phyloP scores from a whole-genome alignment of 371 early-diverging fungal species.

The Apophysomyces ossiformis region DNA sequence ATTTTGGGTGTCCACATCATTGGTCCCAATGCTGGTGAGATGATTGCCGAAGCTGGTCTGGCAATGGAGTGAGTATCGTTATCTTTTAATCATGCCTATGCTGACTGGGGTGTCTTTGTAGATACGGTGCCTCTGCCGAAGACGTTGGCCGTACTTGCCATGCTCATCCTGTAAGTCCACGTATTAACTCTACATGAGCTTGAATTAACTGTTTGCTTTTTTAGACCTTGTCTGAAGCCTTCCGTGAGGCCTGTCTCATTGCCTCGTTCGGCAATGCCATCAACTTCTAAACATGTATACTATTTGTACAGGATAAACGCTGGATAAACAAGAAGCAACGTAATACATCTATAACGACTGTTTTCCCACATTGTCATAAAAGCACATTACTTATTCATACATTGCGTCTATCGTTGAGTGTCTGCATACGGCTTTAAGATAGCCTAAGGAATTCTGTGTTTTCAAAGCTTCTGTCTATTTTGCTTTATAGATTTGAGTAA shows the following conservation, averaged over 20 bases:
- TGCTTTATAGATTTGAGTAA: not conserved
- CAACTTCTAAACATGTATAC: constrained; percentile 57
- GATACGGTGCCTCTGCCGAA: constrained; percentile 94
- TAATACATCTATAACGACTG: not conserved
- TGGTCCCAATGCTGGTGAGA: constrained; percentile 98
- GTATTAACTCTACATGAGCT: constrained; percentile 12
- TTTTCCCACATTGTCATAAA: not conserved
- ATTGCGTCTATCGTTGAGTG: not conserved
- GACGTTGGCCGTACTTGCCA: constrained; percentile 98
- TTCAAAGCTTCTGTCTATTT: too few relatives aligned
- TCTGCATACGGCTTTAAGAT: too few relatives aligned
- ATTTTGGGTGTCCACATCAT: constrained; percentile 98
- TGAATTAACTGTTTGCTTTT: constrained; percentile 6
- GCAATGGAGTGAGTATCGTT: constrained; percentile 70
- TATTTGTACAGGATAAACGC: constrained; percentile 9
- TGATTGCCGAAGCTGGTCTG: constrained; percentile 97
- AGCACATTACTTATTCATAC: not conserved
- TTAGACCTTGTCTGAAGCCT: constrained; percentile 92
- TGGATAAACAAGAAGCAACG: constrained; percentile 7
- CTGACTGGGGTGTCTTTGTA: not conserved
- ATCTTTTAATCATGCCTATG: not conserved
- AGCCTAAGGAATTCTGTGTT: too few relatives aligned
- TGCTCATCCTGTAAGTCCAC: constrained; percentile 83
- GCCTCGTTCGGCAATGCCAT: constrained; percentile 77
- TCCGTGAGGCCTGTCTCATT: constrained; percentile 96